phyloP scores from a whole-genome alignment of 306 rosid species.

The Quercus wislizeni region DNA sequence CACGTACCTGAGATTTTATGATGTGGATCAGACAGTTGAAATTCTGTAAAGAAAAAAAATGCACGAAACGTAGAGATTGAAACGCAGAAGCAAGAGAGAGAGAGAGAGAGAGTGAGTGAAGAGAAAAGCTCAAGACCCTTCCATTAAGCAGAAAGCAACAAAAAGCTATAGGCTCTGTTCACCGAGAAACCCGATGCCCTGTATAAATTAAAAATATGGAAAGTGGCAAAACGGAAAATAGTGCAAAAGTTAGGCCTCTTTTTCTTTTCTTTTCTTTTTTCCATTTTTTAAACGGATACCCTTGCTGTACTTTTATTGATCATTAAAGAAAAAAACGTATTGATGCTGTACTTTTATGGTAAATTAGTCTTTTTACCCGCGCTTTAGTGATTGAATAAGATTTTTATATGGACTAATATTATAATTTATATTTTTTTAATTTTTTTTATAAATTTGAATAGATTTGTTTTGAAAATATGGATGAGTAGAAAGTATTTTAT shows the following conservation, averaged over 20 bases:
- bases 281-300: too few relatives aligned
- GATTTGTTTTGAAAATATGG: too few relatives aligned
- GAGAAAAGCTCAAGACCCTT: constrained; percentile 52
- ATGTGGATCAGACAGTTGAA: constrained; percentile 35
- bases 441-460: too few relatives aligned
- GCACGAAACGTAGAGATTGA: constrained; percentile 17
- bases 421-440: too few relatives aligned
- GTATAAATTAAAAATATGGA: not conserved
- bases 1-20: constrained; percentile 37
- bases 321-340: too few relatives aligned
- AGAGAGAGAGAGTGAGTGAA: constrained; percentile 15
- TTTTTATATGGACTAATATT: too few relatives aligned
- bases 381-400: too few relatives aligned
- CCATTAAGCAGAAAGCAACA: constrained; percentile 85
- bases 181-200: constrained; percentile 40
- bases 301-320: too few relatives aligned
- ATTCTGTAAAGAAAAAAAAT: constrained; percentile 28
- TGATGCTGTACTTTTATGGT: too few relatives aligned
- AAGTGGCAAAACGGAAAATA: constrained; percentile 50
- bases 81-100: constrained; percentile 11
- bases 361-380: too few relatives aligned
- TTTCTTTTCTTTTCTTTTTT: too few relatives aligned
- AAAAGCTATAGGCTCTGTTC: constrained; percentile 47
- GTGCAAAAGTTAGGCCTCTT: not conserved
- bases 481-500: accelerated